Conservation (phyloP, 208 protist species). For the Vickermania spadyakhi region DNA sequence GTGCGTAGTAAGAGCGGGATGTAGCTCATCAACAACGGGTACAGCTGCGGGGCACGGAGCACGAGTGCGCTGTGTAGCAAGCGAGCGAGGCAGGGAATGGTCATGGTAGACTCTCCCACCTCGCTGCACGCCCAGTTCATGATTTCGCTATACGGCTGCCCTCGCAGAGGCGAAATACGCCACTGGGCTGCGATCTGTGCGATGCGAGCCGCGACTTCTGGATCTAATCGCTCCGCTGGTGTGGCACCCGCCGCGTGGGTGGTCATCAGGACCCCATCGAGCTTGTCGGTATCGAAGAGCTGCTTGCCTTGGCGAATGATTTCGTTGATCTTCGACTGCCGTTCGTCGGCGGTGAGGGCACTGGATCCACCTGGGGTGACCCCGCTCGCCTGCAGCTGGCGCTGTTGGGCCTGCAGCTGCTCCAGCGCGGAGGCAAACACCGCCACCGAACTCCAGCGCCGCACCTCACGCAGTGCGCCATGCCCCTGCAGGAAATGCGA, state of each 20-base stretch:
- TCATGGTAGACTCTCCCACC: slow-evolving; percentile 36
- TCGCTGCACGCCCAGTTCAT: slow-evolving; percentile 30
- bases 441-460: not conserved
- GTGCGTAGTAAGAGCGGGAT: slow-evolving; percentile 32
- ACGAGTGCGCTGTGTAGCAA: slow-evolving; percentile 79
- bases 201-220: slow-evolving; percentile 41
- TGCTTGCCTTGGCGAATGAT: slow-evolving; percentile 65
- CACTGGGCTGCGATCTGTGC: slow-evolving; percentile 67
- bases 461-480: not conserved
- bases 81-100: slow-evolving; percentile 48
- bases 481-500: too few species aligned
- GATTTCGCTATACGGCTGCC: slow-evolving; percentile 40
- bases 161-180: slow-evolving; percentile 55
- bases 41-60: slow-evolving; percentile 54
- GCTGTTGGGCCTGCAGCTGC: slow-evolving; percentile 67
- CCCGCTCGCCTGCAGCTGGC: slow-evolving; percentile 29
- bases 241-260: slow-evolving; percentile 30
- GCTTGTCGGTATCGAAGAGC: slow-evolving; percentile 69
- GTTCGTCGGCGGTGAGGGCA: not conserved
- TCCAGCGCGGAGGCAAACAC: slow-evolving; percentile 57
- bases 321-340: slow-evolving; percentile 16
- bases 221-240: slow-evolving; percentile 24
- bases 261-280: too few species aligned
- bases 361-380: too few species aligned
- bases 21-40: slow-evolving; percentile 78